These are phyloP conservation scores for Theobroma cacao DNA, from an alignment of 345 rosid species.

Conservation along the genomic window DNA sequence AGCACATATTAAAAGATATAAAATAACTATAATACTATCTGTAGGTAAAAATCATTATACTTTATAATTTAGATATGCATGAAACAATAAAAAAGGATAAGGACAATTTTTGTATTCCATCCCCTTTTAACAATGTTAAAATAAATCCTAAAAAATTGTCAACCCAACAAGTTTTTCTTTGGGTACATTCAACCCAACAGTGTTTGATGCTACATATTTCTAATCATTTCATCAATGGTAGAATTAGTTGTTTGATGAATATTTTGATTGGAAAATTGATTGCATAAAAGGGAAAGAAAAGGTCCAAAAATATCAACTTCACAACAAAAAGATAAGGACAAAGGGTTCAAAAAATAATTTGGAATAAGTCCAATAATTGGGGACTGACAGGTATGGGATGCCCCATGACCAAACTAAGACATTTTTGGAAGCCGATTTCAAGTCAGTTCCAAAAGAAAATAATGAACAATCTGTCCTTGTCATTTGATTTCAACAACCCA, in stretches of 20 bases:
- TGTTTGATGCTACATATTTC: too few relatives aligned
- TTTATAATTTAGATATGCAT: too few relatives aligned
- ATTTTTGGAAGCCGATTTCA: constrained; percentile 3
- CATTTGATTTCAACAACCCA: not conserved
- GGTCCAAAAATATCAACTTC: not conserved
- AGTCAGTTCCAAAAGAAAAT: not conserved
- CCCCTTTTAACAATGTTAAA: too few relatives aligned
- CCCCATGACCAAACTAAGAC: constrained; percentile 1
- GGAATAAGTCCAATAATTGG: not conserved
- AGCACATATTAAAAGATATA: too few relatives aligned
- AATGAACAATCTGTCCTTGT: not conserved
- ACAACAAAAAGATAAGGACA: not conserved
- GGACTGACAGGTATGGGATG: not conserved
- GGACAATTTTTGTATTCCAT: too few relatives aligned
- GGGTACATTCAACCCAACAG: too few relatives aligned
- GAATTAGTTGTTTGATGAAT: not conserved
- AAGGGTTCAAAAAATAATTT: not conserved
- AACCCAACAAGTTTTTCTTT: too few relatives aligned
- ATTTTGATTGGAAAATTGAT: not conserved
- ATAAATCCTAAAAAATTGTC: too few relatives aligned
- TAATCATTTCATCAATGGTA: not conserved
- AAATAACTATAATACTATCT: too few relatives aligned
- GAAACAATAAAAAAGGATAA: too few relatives aligned
- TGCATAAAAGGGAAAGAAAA: not conserved
- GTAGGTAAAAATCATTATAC: too few relatives aligned